Base-by-base conservation (phyloP, 306 rosid genomes). In the Cyclanthera cordifolia region DNA sequence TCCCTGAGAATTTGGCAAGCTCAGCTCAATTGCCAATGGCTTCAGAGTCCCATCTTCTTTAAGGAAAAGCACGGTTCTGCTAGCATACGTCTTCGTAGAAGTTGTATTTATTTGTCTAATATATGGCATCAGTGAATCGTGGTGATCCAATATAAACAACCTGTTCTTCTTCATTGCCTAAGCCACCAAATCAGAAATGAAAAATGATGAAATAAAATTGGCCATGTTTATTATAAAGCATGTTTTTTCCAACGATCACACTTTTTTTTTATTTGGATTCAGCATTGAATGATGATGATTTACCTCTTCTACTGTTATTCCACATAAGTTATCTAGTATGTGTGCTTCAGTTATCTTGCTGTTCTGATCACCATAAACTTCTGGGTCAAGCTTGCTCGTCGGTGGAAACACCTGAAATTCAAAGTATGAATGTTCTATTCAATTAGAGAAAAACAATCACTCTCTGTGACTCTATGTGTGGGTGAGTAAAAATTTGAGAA, bases 341-440 rank as follows among this genome's bases (percentile, higher is more conserved):
- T 85, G 83, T 21, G 76, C 77, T 75, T 74, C 65, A 23, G 82
- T 81, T 69, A 90, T 77, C 94, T 39, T 61, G 28, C 69, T 61
- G 7, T 39, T 20, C 7, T 61, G 69, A 61, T 61, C 69, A 20
- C 69, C 96, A 55, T 79, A 90, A 68, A 64, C 48, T 11, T 74
- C 54, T 12, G 43, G 70, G 69, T 86, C 89, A 64, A 90, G 77
- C 65, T 85, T 81, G 86, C 97, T 90, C 67, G 16, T 46, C 15
- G 88, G 88, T 2, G 95, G 97, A 70, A 88, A 90, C 58, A 73
- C 83, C 96, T 90, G 73, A 30, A 74, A n/a, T 56, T 75, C 10
- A 61, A 30, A 49, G 34, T 46, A 28, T 56, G 10, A 32, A 25
- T 69, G 15, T 69, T 20, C 47, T 23, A 14, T 58, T 20, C 52